These are phyloP conservation scores for Ploettnerulaceae sp. DNA, from an alignment of 2,329 filamentous ascomycete species.

Conservation along the genomic window DNA sequence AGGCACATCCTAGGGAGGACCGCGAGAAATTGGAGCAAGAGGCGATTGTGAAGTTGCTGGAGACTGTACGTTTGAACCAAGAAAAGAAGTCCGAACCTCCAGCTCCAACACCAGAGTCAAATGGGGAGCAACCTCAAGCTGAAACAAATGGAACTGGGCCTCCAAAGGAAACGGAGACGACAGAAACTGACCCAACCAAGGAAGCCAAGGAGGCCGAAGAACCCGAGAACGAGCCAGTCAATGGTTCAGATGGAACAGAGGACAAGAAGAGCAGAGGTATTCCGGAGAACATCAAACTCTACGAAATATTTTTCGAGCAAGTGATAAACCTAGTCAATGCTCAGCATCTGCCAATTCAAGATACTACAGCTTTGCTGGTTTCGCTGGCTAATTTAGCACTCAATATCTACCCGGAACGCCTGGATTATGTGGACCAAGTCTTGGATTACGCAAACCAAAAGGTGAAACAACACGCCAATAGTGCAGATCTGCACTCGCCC, in stretches of 20 bases:
- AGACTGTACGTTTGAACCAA: constrained; percentile 69
- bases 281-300: constrained; percentile 77
- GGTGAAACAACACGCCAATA: constrained; percentile 84
- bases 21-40: constrained; percentile 78
- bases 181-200: constrained; percentile 36
- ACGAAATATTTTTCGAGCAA: constrained; percentile 96
- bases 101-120: constrained; percentile 26
- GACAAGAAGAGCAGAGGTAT: constrained; percentile 46
- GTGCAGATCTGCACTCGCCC: constrained; percentile 87
- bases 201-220: too few species aligned
- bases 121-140: constrained; percentile 31
- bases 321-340: constrained; percentile 90
- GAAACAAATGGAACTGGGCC: constrained; percentile 35
- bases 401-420: constrained; percentile 87
- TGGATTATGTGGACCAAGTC: constrained; percentile 95
- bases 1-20: constrained; percentile 64
- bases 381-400: constrained; percentile 89
- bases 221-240: constrained; percentile 35
- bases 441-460: constrained; percentile 84
- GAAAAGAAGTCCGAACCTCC: constrained; percentile 36
- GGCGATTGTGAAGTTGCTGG: constrained; percentile 70
- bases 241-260: constrained; percentile 38
- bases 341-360: constrained; percentile 86
- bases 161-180: constrained; percentile 13
- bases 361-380: constrained; percentile 90